Evolutionary conservation across 805 yeast species (phyloP).

Genomic region (Candida koratica): DNA sequence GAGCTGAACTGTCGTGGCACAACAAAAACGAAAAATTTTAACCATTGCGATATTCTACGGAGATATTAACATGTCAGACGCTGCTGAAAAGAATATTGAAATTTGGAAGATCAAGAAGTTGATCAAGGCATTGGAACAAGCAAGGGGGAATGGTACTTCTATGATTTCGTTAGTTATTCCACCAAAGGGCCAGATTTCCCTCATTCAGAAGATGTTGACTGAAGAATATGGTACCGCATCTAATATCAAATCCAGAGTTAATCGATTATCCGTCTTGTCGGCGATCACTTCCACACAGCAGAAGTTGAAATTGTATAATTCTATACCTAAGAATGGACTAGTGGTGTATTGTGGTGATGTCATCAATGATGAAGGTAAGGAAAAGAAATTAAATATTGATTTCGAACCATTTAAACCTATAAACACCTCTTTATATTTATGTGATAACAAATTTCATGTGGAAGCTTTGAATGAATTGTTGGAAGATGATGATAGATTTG

Average conservation of each 20-base stretch:
- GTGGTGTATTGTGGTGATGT: conserved; percentile 99
- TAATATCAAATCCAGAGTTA: conserved; percentile 95
- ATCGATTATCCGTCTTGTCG: conserved; percentile 88
- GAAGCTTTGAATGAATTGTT: conserved; percentile 92
- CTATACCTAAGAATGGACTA: conserved; percentile 91
- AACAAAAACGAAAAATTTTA: conserved; percentile 2
- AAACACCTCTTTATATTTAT: conserved; percentile 88
- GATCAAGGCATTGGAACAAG: conserved; percentile 79
- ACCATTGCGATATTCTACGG: conserved; percentile 1
- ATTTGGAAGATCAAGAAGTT: conserved; percentile 98
- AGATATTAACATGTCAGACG: conserved; percentile 45
- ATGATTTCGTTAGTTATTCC: conserved; percentile 97
- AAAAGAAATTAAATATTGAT: conserved; percentile 92
- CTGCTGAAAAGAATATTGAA: conserved; percentile 91
- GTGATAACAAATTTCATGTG: conserved; percentile 98
- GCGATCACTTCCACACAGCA: conserved; percentile 99
- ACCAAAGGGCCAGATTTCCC: conserved; percentile 89
- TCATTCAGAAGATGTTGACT: conserved; percentile 84
- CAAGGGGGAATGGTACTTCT: conserved; percentile 98
- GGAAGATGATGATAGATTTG: conserved; percentile 94
- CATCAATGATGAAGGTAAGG: conserved; percentile 94
- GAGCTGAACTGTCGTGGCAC: conserved; percentile 4
- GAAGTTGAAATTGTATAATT: conserved; percentile 82
- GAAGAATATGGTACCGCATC: conserved; percentile 99
- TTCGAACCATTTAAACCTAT: conserved; percentile 99